Percentiles rank a stretch among this genome's conserved stretches.
Conservation (phyloP, 768 basidiomycete species). For the Lentinula guzmanii region DNA sequence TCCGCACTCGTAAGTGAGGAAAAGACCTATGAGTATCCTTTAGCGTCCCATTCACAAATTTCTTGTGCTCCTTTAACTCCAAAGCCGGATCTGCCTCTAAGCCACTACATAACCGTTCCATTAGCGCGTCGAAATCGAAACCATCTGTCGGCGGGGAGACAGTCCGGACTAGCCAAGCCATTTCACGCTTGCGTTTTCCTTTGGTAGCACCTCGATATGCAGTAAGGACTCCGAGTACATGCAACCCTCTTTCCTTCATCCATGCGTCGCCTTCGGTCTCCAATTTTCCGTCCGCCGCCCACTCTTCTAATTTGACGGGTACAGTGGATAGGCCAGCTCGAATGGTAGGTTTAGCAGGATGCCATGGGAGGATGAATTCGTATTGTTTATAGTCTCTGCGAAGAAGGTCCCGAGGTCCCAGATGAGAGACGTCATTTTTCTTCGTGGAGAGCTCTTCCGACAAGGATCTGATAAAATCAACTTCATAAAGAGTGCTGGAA, state of each 20-base stretch:
- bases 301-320: constrained; percentile 58
- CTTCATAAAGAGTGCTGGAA: constrained; percentile 27
- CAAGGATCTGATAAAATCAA: constrained; percentile 42
- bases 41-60: constrained; percentile 27
- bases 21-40: constrained; percentile 14
- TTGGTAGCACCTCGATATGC: constrained; percentile 48
- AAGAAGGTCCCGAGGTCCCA: constrained; percentile 72
- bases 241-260: constrained; percentile 60
- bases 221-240: constrained; percentile 76
- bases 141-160: constrained; percentile 16
- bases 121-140: constrained; percentile 33
- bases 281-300: constrained; percentile 40
- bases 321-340: constrained; percentile 80
- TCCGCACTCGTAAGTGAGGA: constrained; percentile 30
- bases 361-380: constrained; percentile 35
- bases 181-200: constrained; percentile 23
- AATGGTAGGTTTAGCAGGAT: constrained; percentile 29
- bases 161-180: constrained; percentile 56
- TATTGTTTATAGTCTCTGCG: constrained; percentile 97
- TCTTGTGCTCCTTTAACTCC: constrained; percentile 42
- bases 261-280: constrained; percentile 40
- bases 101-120: constrained; percentile 47
- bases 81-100: constrained; percentile 54
- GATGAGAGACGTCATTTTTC: constrained; percentile 65
- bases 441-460: constrained; percentile 39